These are phyloP conservation scores for Saccharum officinarum DNA, from an alignment of 176 grass and related monocot species.

Conservation along the genomic window DNA sequence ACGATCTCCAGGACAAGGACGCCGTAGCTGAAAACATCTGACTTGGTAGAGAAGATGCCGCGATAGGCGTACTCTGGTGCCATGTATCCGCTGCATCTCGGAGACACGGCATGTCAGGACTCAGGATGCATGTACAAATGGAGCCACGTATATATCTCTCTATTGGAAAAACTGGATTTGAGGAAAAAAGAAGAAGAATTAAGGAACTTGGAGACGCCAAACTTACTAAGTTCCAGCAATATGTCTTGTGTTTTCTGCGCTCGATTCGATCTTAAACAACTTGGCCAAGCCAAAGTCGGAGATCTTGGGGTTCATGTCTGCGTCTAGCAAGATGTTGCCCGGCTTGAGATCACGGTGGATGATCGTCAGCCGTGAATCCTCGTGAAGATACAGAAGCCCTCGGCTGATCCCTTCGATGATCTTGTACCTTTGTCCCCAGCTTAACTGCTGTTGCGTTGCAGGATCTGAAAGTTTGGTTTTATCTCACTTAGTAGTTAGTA, in stretches of 20 bases:
- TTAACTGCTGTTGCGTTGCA: not conserved
- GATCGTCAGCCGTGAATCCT: conserved; percentile 54
- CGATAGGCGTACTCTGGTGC: too few species aligned
- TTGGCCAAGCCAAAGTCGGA: conserved; percentile 66
- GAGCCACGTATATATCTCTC: too few species aligned
- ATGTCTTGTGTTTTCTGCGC: conserved; percentile 37
- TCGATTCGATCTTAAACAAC: conserved; percentile 28
- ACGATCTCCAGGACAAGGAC: too few species aligned
- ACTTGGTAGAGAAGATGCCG: too few species aligned
- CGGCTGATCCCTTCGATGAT: conserved; percentile 54
- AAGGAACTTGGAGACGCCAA: not conserved
- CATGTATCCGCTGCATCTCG: conserved; percentile 35
- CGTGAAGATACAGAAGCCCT: conserved; percentile 68
- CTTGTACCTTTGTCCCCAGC: too few species aligned
- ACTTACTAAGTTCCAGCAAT: conserved; percentile 60
- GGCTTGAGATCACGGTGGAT: too few species aligned
- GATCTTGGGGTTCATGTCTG: conserved; percentile 74
- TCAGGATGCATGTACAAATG: too few species aligned
- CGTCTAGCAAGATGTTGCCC: too few species aligned
- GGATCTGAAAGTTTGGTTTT: conserved; percentile 23
- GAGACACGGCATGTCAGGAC: not conserved
- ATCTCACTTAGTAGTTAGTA: not conserved
- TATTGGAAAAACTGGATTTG: too few species aligned
- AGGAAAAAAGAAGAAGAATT: too few species aligned
- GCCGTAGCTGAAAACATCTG: too few species aligned